A percentile compares a stretch with the other conserved stretches of the same genome.
Conservation (phyloP, 208 protist species). For the Trypanosoma brucei region DNA sequence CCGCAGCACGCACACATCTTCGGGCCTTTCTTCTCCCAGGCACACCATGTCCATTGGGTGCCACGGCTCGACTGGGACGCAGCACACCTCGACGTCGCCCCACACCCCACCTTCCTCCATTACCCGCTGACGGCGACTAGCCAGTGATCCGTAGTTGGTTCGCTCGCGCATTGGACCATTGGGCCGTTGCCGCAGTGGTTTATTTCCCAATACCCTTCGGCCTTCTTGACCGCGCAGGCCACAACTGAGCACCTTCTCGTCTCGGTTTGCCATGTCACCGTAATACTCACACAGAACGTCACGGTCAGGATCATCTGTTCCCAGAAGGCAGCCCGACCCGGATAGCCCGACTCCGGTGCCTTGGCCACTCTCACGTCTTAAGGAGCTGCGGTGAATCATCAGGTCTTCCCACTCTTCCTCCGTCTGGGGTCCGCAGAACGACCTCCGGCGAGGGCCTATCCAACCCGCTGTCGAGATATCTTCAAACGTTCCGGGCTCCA, state of each 20-base stretch:
- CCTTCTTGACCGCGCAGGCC: constrained; percentile 41
- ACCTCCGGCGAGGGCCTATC: neutral
- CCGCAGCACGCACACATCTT: neutral
- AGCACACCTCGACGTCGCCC: neutral
- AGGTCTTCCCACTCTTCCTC: neutral
- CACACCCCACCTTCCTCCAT: neutral
- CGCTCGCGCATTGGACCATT: neutral
- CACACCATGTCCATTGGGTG: neutral
- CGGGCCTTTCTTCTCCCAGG: neutral
- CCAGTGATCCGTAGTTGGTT: neutral
- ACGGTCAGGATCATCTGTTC: constrained; percentile 14
- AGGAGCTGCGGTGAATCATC: neutral
- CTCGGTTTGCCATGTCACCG: constrained; percentile 58
- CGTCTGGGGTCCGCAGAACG: neutral
- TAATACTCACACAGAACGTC: constrained; percentile 52
- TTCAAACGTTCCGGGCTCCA: neutral
- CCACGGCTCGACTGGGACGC: neutral
- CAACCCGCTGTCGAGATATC: neutral
- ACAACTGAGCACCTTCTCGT: constrained; percentile 17
- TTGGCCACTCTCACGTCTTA: neutral
- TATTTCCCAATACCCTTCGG: constrained; percentile 46
- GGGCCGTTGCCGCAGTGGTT: constrained; percentile 1
- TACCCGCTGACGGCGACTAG: neutral
- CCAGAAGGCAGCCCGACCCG: constrained; percentile 18
- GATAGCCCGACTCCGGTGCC: neutral